phyloP scores from a whole-genome alignment of 2,329 filamentous ascomycete genomes.

The Beauveria medogensis region DNA sequence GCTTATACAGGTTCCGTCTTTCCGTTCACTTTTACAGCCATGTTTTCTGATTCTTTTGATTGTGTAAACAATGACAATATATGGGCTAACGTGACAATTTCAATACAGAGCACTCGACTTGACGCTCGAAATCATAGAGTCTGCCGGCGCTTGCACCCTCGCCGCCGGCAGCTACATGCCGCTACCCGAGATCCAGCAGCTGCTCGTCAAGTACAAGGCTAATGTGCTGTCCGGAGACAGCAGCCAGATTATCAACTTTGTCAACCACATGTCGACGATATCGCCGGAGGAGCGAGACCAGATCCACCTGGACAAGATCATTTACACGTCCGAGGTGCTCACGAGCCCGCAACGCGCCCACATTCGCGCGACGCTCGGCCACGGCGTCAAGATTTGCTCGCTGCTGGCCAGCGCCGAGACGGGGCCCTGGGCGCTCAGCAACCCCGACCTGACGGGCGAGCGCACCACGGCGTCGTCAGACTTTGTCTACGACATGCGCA shows the following conservation, averaged over 20 bases:
- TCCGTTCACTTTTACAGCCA: no score
- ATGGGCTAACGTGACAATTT: not conserved
- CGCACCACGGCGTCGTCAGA: slow-evolving; percentile 17
- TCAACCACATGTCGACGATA: slow-evolving; percentile 27
- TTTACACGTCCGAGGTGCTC: slow-evolving; percentile 37
- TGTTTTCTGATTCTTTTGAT: no score
- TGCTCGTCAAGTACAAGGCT: slow-evolving; percentile 24
- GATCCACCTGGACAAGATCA: slow-evolving; percentile 30
- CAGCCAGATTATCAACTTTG: slow-evolving; percentile 29
- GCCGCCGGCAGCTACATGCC: slow-evolving; percentile 25
- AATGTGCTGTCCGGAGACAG: slow-evolving; percentile 32
- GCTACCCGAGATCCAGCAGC: slow-evolving; percentile 17
- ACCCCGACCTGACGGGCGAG: slow-evolving; percentile 20
- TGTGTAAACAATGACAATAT: no score
- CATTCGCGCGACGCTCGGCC: slow-evolving; percentile 22
- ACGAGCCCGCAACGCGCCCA: slow-evolving; percentile 24
- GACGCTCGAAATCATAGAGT: slow-evolving; percentile 30
- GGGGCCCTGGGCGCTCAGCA: slow-evolving; percentile 29
- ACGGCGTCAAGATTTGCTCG: slow-evolving; percentile 28
- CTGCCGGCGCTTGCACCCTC: slow-evolving; percentile 31
- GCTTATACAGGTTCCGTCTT: slow-evolving; percentile 22
- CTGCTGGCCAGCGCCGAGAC: slow-evolving; percentile 35
- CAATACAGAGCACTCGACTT: slow-evolving; percentile 29
- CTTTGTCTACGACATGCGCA: slow-evolving; percentile 31
- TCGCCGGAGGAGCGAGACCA: slow-evolving; percentile 9